Base-by-base conservation (phyloP, 2,329 filamentous ascomycete genomes). In the Aspergillus oerlinghausenensis region DNA sequence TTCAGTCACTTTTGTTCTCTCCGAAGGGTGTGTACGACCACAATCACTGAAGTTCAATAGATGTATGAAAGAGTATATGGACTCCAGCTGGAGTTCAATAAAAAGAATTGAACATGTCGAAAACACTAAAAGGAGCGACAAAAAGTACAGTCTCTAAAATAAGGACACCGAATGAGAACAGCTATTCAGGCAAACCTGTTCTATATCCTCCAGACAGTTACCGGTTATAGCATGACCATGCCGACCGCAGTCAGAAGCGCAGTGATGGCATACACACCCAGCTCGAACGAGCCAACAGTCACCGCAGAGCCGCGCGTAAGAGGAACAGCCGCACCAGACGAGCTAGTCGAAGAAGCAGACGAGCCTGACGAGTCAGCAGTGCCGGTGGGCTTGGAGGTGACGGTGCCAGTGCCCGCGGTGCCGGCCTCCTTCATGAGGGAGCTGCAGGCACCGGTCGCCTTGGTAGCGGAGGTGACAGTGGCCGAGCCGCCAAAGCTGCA, bases 401-500 rank as follows among this genome's bases (percentile, higher is more conserved):
- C 69, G 29, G 61, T 70, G 40, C 75, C 73, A 38, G 69, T 74
- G 23, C 73, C 74, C 32, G 63, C 65, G 45, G 66, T 60, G 38
- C 73, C 74, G 40, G 76, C 75, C 59, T 75, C 64, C 48, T 68
- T 65, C 55, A 78, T 67, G 51, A 76, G 59, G 4, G 64, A 55
- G 5, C 62, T 58, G 63, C 76, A 78, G 49, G 65, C 61, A 35
- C 71, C 73, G 7, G 67, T 67, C 5, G 73, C 59, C 48, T 63
- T 63, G 47, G 60, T 67, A 3, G 74, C 54, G 2, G 64, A 60
- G 53, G 75, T 67, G 19, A 65, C 70, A 6, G 65, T 62, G 35
- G 76, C 76, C 26, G 70, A 69, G 47, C 76, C 75, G 35, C 66
- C 63, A 58, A 79, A 79, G 60, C 75, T 70, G 57, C 76, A 78